Percentiles rank a stretch among this genome's conserved stretches.
These are phyloP conservation scores for Phytophthora crassamura DNA, from an alignment of 352 stramenopile genomes.

Conservation along the genomic window DNA sequence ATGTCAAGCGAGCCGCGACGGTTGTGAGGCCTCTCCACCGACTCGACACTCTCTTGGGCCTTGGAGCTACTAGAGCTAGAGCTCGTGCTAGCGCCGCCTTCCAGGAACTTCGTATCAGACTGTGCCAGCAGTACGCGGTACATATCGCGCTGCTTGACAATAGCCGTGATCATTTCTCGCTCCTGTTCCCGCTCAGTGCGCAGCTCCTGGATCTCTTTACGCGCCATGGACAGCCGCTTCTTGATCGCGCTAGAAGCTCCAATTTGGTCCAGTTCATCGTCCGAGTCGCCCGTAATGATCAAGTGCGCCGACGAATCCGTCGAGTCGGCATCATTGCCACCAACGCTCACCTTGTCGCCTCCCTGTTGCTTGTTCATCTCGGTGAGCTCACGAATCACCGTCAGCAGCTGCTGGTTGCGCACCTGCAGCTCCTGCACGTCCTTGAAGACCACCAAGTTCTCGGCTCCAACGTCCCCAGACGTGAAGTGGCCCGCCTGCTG, in stretches of 20 bases:
- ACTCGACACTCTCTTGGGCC: slow-evolving; percentile 9
- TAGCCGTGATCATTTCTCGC: slow-evolving; percentile 91
- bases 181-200: slow-evolving; percentile 75
- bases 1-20: slow-evolving; percentile 44
- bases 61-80: neutral
- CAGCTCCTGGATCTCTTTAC: slow-evolving; percentile 86
- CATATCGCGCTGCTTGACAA: slow-evolving; percentile 97
- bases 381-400: slow-evolving; percentile 77
- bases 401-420: slow-evolving; percentile 93
- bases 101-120: slow-evolving; percentile 80
- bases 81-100: slow-evolving; percentile 22
- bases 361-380: slow-evolving; percentile 47
- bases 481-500: slow-evolving; percentile 22
- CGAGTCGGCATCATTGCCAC: slow-evolving; percentile 26
- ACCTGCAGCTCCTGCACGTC: slow-evolving; percentile 90
- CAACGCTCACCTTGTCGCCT: slow-evolving; percentile 19
- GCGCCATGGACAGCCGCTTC: slow-evolving; percentile 60
- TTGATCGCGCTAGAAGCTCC: slow-evolving; percentile 46
- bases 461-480: slow-evolving; percentile 48
- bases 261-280: slow-evolving; percentile 56
- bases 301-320: slow-evolving; percentile 43
- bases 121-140: slow-evolving; percentile 94
- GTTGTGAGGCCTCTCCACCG: slow-evolving; percentile 26
- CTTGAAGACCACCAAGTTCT: slow-evolving; percentile 89
- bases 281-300: slow-evolving; percentile 69